Conservation (phyloP, 768 basidiomycete species). For the Hortiboletus campestris region DNA sequence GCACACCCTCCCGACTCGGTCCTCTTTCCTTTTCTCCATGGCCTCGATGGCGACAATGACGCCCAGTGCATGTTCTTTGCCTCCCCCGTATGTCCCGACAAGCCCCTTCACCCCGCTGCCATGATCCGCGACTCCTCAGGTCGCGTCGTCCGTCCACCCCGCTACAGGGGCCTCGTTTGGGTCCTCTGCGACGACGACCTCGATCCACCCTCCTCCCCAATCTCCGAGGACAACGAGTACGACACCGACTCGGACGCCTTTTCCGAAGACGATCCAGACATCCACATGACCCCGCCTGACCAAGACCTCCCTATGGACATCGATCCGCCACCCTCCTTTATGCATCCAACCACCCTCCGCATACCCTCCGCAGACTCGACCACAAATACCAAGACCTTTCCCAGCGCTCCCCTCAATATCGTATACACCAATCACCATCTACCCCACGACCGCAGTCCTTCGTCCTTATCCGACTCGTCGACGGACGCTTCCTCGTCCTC, state of each 20-base stretch:
- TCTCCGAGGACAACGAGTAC: conserved; percentile 29
- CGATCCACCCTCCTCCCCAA: conserved; percentile 17
- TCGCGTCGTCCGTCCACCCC: conserved; percentile 35
- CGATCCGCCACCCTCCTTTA: conserved; percentile 29
- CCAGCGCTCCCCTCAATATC: conserved; percentile 16
- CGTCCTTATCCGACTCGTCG: conserved; percentile 26
- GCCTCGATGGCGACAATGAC: conserved; percentile 76
- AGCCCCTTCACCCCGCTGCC: conserved; percentile 14
- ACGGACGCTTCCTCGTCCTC: conserved; percentile 24
- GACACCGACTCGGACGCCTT: conserved; percentile 31
- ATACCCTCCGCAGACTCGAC: conserved; percentile 23
- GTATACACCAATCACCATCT: neutral
- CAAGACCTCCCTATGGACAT: conserved; percentile 29
- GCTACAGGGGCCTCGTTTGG: conserved; percentile 78
- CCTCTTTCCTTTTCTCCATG: conserved; percentile 88
- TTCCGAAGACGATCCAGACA: conserved; percentile 25
- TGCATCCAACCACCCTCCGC: conserved; percentile 40
- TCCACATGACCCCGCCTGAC: conserved; percentile 32
- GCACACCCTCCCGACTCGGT: conserved; percentile 76
- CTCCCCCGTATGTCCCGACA: conserved; percentile 22
- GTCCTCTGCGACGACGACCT: conserved; percentile 76
- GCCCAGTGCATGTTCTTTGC: conserved; percentile 83
- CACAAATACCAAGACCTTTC: conserved; percentile 8
- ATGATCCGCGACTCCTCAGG: conserved; percentile 27
- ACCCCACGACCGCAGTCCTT: conserved; percentile 30